Evolutionary conservation across 768 basidiomycete species (phyloP).

Genomic region (Fibroporia radiculosa): DNA sequence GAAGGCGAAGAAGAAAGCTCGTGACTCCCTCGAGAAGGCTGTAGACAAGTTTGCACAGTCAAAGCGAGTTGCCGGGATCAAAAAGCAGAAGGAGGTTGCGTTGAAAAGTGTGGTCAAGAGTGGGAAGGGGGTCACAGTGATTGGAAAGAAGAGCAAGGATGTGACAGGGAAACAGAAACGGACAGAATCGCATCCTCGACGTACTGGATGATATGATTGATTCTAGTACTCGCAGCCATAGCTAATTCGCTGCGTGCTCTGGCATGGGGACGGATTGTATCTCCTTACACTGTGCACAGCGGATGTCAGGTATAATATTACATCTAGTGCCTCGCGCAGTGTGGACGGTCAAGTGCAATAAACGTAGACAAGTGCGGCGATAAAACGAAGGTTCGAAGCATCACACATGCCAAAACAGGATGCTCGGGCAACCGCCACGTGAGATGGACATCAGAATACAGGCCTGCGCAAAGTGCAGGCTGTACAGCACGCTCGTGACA

Average conservation of each 20-base stretch:
- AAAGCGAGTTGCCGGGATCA: conserved; percentile 46
- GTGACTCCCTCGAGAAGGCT: conserved; percentile 54
- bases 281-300: too few species aligned
- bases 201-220: not conserved
- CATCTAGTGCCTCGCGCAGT: too few species aligned
- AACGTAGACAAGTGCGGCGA: too few species aligned
- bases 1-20: conserved; percentile 63
- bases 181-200: conserved; percentile 15
- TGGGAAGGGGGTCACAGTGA: conserved; percentile 80
- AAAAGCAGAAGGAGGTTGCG: conserved; percentile 80
- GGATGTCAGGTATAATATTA: too few species aligned
- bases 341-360: too few species aligned
- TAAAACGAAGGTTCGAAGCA: too few species aligned
- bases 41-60: conserved; percentile 56
- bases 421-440: too few species aligned
- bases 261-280: too few species aligned
- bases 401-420: too few species aligned
- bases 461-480: too few species aligned
- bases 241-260: not conserved
- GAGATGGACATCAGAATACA: too few species aligned
- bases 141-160: conserved; percentile 58
- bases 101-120: conserved; percentile 76
- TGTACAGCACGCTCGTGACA: not conserved
- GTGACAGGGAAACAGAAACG: conserved; percentile 27
- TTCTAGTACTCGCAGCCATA: too few species aligned